phyloP scores from a whole-genome alignment of 2,329 filamentous ascomycete species.

The Cryphonectria parasitica region DNA sequence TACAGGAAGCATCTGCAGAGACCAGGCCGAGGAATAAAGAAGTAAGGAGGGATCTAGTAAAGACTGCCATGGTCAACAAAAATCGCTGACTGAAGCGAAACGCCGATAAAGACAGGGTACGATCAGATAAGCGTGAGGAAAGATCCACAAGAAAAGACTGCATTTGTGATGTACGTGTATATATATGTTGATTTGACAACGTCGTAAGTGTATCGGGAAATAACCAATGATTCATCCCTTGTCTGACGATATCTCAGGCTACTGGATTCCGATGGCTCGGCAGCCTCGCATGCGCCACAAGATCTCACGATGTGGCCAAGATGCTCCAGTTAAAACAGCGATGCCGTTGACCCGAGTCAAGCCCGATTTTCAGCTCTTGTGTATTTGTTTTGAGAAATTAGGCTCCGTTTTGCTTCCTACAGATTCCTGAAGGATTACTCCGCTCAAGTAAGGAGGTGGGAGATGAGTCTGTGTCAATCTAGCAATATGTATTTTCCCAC shows the following conservation, averaged over 20 bases:
- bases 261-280: neutral
- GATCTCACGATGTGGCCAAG: neutral
- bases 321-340: neutral
- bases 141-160: no score
- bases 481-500: neutral
- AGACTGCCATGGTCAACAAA: neutral
- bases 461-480: neutral
- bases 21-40: neutral
- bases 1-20: neutral
- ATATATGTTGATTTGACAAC: neutral
- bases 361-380: neutral
- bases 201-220: neutral
- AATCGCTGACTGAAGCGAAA: neutral
- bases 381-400: neutral
- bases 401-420: neutral
- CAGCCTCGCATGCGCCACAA: neutral
- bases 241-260: neutral
- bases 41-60: neutral
- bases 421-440: neutral
- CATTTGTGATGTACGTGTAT: neutral
- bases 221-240: neutral
- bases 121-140: neutral
- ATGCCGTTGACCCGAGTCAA: neutral
- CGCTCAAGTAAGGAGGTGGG: neutral
- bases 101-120: neutral